phyloP scores from a whole-genome alignment of 2,329 filamentous ascomycete species.

The Lachnellula arida region DNA sequence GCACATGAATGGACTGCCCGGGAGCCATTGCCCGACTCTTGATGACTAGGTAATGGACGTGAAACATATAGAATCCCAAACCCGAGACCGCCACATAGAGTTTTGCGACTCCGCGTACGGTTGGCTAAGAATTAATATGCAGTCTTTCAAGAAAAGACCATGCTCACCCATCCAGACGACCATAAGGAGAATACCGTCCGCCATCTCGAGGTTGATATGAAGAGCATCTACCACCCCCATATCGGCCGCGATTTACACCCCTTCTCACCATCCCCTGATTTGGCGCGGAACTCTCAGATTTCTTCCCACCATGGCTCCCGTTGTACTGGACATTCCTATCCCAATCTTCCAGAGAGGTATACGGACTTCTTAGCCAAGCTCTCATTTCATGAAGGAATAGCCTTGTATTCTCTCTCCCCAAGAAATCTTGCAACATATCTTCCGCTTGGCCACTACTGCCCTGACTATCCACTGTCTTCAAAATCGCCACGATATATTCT shows the following conservation, averaged over 20 bases:
- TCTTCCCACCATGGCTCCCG: slow-evolving; percentile 2
- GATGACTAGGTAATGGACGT: too few species aligned
- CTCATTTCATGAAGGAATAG: slow-evolving; percentile 83
- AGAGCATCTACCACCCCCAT: background rate
- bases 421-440: slow-evolving; percentile 70
- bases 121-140: too few species aligned
- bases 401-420: slow-evolving; percentile 67
- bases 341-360: slow-evolving; percentile 67
- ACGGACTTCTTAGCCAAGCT: slow-evolving; percentile 79
- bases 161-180: background rate
- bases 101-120: too few species aligned
- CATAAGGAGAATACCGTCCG: background rate
- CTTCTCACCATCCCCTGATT: background rate
- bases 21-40: too few species aligned
- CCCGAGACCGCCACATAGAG: too few species aligned
- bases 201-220: background rate
- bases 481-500: slow-evolving; percentile 77
- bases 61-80: too few species aligned
- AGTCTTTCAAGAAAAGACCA: too few species aligned
- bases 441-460: slow-evolving; percentile 74
- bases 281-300: background rate
- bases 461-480: slow-evolving; percentile 79
- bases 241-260: background rate
- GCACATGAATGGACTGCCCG: too few species aligned
- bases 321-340: slow-evolving; percentile 46